Base-by-base conservation (phyloP, 2,329 filamentous ascomycete genomes). In the Saccharata proteae region DNA sequence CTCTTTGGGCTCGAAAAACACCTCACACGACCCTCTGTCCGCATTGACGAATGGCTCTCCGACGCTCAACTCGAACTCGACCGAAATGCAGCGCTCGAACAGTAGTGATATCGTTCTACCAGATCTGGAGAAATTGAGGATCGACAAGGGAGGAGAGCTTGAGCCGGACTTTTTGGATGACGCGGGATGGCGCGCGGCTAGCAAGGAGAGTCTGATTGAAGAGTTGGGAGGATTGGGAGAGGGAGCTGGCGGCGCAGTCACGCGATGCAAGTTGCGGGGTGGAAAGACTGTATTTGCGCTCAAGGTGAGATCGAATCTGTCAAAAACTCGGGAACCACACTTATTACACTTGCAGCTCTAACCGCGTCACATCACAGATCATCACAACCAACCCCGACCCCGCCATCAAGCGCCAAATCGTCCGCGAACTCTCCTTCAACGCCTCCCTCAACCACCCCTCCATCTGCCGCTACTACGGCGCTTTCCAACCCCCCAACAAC, bases 381-480 rank as follows among this genome's bases (percentile, higher is more conserved):
- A 98, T 98, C 52, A 98, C 90, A 3, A 94, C 90, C 19, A 93
- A 96, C 52, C 90, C 90, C 2, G 90, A 98, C 46, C 88, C 90
- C 9, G 88, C 94, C 52, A 84, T 96, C 39, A 96, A 94, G 67
- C 94, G 93, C 55, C 90, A 98, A 59, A 98, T 98, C 46, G 74
- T 96, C 38, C 80, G 90, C 50, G 90, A 98, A 56, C 68, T 98
- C 32, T 83, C 82, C 39, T 98, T 96, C 69, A 98, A 98, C 68
- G 85, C 83, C 5, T 94, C 85, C 4, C 26, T 31, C 20, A 80
- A 90, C 38, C 85, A 96, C 55, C 80, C 90, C 37, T 85, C 96
- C 55, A 98, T 98, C 48, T 98, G 90, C 60, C 77, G 80, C 40
- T 98, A 98, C 61, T 98, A 94, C 49, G 90, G 90, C 40, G 88